Base-by-base conservation (phyloP, 2,329 filamentous ascomycete species). In the Tolypocladium album region DNA sequence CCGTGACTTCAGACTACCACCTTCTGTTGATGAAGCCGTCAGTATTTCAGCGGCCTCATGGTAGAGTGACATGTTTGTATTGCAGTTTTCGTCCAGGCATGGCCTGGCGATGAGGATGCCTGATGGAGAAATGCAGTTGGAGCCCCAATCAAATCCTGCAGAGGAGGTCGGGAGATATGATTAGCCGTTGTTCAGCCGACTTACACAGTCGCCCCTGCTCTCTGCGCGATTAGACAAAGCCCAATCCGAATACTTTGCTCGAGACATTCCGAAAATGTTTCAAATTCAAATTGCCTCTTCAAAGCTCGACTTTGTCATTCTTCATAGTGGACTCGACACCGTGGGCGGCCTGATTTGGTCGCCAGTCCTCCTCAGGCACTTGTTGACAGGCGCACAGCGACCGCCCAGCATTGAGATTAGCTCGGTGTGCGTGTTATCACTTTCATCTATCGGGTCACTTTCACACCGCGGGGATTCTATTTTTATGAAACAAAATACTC, bases 1-100 rank as follows among this genome's bases (percentile, higher is more conserved):
- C 42, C 90, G 82, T 9, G 91, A 90, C 74, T 95, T 96, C 64
- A 97, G 81, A 34, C 90, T 96, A 22, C 90, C 91, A n/a, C 88
- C 87, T 34, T 71, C 65, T 12, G 66, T 62, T 0, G 67, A 65
- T 3, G 80, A 76, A n/a, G 83, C 82, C 1, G 83, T 76, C 60
- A 99, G 76, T 42, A 97, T 79, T 17, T 86, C 81, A 4, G 89
- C 91, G 8, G 92, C 89, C 77, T 97, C 94, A 72, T 96, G 89
- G 73, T 99, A 99, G 60, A 99, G 87, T 56, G 92, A 96, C 93
- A 97, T 97, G 40, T 22, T 43, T 58, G 20, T 36, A 53, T 53
- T n/a, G 50, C 50, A 15, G n/a, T 2, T 52, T n/a, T 12, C 17
- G 27, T n/a, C 27, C 27, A 53, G 27, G 15, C 50, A 53, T 34